A percentile compares a stretch with the other conserved stretches of the same genome.
phyloP scores from a whole-genome alignment of 768 basidiomycete genomes.

The Boletus sensibilis region DNA sequence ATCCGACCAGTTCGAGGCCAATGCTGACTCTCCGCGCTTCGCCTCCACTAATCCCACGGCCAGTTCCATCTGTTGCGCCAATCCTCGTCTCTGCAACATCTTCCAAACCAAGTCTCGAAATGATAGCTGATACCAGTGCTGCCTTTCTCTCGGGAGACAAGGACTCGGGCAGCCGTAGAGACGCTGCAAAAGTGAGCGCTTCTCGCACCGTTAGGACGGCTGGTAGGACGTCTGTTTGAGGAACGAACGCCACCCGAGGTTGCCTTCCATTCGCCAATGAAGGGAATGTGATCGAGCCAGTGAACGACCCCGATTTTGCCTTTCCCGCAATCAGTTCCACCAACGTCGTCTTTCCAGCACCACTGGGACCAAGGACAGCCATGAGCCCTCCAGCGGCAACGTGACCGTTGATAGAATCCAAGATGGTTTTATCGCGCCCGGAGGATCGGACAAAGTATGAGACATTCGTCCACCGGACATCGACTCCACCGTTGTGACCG shows the following conservation, averaged over 20 bases:
- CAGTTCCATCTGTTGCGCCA: slow-evolving; percentile 59
- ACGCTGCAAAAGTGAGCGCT: slow-evolving; percentile 81
- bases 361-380: slow-evolving; percentile 91
- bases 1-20: slow-evolving; percentile 82
- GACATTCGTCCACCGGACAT: slow-evolving; percentile 66
- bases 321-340: slow-evolving; percentile 89
- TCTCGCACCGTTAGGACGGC: slow-evolving; percentile 78
- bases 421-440: slow-evolving; percentile 51
- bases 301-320: slow-evolving; percentile 65
- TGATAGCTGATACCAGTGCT: slow-evolving; percentile 63
- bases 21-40: slow-evolving; percentile 91
- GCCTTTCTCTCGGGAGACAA: slow-evolving; percentile 60
- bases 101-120: slow-evolving; percentile 76
- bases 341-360: slow-evolving; percentile 90
- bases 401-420: slow-evolving; percentile 67
- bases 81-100: slow-evolving; percentile 71
- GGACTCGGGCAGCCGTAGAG: slow-evolving; percentile 77
- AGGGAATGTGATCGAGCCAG: slow-evolving; percentile 65
- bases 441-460: slow-evolving; percentile 57
- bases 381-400: slow-evolving; percentile 83
- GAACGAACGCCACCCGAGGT: slow-evolving; percentile 79
- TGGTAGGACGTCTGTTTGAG: slow-evolving; percentile 83
- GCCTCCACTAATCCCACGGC: slow-evolving; percentile 86
- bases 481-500: slow-evolving; percentile 50
- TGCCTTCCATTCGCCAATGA: slow-evolving; percentile 30